Evolutionary conservation across 345 rosid genomes (phyloP), one percentile per base, ranked within the genome.

Genomic region (Trapa bicornis): DNA sequence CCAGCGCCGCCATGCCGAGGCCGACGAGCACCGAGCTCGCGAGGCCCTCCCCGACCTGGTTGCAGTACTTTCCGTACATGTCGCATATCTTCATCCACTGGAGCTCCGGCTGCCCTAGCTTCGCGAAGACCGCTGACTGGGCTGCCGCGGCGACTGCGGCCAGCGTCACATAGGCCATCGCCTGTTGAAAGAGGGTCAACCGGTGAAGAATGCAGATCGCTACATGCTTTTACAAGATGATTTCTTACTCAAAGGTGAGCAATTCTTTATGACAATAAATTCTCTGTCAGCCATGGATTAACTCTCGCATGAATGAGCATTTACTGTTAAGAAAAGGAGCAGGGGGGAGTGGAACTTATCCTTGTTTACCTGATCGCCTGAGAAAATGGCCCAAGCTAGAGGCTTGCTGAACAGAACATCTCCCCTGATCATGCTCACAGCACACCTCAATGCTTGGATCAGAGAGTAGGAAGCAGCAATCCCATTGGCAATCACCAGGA

Each of bases 81-180:
- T 78, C 61, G 70, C 99, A 94, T 10, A 89, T 61, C 71, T 85
- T 87, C 91, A 91, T 81, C 99, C 99, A 94, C 43, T 94, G 95
- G 6, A 94, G 77, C 47, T 89, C 84, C 2, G 82, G 71, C 67
- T 87, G 85, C 36, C 99, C 99, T 35, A 83, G n/a, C 73, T 84
- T 91, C 0, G 87, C 89, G 42, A 87, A 84, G 64, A 65, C 73
- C 3, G 95, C 85, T 0, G 99, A 86, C 67, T 94, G 97, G 9
- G 73, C 84, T 0, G 96, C 78, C 0, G 99, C 87, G 0, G 96
- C 93, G 63, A 84, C 83, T 0, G 97, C 96, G 0, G 99, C 95
- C 50, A 91, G 76, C 0, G 72, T 80, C 75, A 91, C 45, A 76
- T 94, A 94, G 15, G 97, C 95, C 80, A 91, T 74, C 47, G 73